phyloP scores from a whole-genome alignment of 2,329 filamentous ascomycete genomes.

The Ophiostoma perfectum region DNA sequence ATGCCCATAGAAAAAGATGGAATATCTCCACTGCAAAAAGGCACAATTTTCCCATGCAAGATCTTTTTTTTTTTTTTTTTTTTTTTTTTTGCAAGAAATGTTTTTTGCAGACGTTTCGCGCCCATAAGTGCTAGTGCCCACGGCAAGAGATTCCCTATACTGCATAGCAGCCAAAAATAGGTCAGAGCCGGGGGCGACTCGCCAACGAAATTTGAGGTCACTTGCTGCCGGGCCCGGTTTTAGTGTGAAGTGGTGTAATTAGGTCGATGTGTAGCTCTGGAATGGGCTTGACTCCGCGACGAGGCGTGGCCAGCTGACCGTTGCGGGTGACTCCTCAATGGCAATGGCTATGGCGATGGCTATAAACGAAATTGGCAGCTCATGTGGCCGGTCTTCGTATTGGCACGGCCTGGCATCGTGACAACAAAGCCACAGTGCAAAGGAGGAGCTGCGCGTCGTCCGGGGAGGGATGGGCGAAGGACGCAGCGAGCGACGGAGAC shows the following conservation, averaged over 20 bases:
- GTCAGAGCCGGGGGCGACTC: neutral
- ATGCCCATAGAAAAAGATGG: neutral
- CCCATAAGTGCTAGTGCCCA: neutral
- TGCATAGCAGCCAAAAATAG: conserved; percentile 4
- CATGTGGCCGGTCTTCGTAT: no score
- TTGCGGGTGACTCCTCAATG: neutral
- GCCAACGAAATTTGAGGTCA: neutral
- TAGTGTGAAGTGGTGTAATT: neutral
- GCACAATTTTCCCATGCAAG: neutral
- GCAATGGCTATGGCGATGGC: no score
- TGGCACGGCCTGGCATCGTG: neutral
- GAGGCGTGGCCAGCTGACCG: neutral
- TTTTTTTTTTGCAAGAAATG: no score
- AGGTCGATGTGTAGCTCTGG: neutral
- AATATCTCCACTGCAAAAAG: neutral
- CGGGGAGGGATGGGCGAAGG: neutral
- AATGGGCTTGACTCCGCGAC: conserved; percentile 4
- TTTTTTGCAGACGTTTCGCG: neutral
- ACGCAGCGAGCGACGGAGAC: neutral
- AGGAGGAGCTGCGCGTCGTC: neutral
- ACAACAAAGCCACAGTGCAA: neutral
- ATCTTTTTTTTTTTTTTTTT: no score
- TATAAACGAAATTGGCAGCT: no score
- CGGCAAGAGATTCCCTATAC: conserved; percentile 4
- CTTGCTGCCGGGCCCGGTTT: conserved; percentile 2